Evolutionary conservation across 2,329 filamentous ascomycete species (phyloP).

Genomic region (Ceratocystis colombiana): DNA sequence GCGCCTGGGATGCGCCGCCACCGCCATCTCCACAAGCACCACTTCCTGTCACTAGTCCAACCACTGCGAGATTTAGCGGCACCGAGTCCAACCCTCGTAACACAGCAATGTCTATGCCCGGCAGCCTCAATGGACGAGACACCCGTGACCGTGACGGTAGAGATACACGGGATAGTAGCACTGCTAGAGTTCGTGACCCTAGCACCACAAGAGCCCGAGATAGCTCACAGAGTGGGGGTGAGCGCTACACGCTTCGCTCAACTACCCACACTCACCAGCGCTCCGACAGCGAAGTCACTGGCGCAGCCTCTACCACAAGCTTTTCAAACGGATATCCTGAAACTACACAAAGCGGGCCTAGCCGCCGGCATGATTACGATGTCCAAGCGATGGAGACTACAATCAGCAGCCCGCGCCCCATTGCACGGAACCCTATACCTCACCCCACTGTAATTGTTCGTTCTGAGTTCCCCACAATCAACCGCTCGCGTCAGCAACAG

Average conservation of each 20-base stretch:
- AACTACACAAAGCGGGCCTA: conserved; percentile 56
- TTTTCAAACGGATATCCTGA: conserved; percentile 79
- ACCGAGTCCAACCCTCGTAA: conserved; percentile 36
- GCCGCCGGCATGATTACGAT: conserved; percentile 83
- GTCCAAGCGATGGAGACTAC: conserved; percentile 91
- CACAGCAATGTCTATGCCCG: conserved; percentile 32
- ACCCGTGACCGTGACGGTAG: conserved; percentile 20
- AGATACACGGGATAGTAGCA: conserved; percentile 11
- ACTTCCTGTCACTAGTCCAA: conserved; percentile 2
- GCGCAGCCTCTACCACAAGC: conserved; percentile 63
- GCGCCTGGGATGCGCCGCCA: conserved; percentile 48
- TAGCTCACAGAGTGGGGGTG: conserved; percentile 38
- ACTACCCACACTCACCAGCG: conserved; percentile 49
- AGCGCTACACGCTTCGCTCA: conserved; percentile 38
- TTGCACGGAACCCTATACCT: conserved; percentile 77
- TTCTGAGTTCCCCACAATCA: conserved; percentile 93
- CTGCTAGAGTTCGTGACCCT: conserved; percentile 9
- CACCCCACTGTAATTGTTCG: conserved; percentile 85
- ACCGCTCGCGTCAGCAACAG: conserved; percentile 83
- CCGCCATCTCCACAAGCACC: conserved; percentile 28
- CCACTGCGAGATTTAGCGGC: conserved; percentile 47
- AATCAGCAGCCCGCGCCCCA: conserved; percentile 59
- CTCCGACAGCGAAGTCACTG: conserved; percentile 69
- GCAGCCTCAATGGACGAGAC: conserved; percentile 32
- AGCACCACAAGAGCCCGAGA: conserved; percentile 36